Evolutionary conservation across 148 eudicot genomes (phyloP).

Genomic region (Silene uniflora): DNA sequence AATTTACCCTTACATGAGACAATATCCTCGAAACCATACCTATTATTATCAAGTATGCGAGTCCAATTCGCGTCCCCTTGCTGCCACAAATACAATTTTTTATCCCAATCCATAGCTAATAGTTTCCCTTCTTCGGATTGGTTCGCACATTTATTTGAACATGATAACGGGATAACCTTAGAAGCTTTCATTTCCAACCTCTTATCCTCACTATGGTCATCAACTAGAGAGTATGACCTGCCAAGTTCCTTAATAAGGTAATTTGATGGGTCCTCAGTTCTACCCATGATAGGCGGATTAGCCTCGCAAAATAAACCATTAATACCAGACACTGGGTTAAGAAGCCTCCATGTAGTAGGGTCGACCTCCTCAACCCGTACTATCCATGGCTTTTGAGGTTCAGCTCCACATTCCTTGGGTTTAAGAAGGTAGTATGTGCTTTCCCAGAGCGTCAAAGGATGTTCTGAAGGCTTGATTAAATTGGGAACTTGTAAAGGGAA

Average conservation of each 20-base stretch:
- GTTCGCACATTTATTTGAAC: background rate
- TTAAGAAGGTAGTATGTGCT: background rate
- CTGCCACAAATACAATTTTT: background rate
- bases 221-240: background rate
- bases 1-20: slow-evolving; percentile 10
- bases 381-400: background rate
- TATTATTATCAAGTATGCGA: background rate
- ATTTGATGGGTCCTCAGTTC: background rate
- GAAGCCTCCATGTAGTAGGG: background rate
- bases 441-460: background rate
- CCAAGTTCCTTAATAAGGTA: background rate
- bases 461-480: background rate
- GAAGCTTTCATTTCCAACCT: background rate
- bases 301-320: background rate
- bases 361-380: background rate
- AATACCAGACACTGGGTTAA: background rate
- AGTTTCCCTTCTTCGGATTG: background rate
- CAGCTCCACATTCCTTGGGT: background rate
- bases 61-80: slow-evolving; percentile 5
- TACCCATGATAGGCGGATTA: background rate
- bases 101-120: background rate
- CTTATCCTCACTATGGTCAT: background rate
- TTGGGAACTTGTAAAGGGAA: background rate
- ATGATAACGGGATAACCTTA: background rate
- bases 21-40: background rate